Evolutionary conservation across 73 alveolate genomes (phyloP), one percentile per base, ranked within the genome.

Genomic region (Loxodes magnus): DNA sequence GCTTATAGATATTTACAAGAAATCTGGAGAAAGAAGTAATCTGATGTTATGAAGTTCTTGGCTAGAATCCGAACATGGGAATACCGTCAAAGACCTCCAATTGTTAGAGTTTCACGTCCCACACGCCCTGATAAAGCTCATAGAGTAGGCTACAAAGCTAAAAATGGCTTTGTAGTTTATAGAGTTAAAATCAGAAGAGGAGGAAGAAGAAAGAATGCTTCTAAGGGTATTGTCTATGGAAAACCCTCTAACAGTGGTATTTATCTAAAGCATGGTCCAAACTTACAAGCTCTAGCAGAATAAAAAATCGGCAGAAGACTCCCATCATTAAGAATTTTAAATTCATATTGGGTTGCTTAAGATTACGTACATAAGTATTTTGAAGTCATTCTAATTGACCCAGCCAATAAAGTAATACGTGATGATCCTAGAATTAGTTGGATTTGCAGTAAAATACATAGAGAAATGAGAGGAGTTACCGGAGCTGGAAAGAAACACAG

Each of bases 341-440:
- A 94, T 92, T 92, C 98, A 35, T 94, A 94, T 88, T 94, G 99
- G 98, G 98, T 82, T 58, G 99, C 96, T 34, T 95, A 94, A 82
- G 99, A 94, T 79, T 97, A 97, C 37, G 76, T 93, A 61, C 88
- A 72, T 82, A 94, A 94, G 90, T 94, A 77, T 90, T 94, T 39
- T 75, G 99, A 94, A 71, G 95, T 94, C 71, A 91, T 94, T 82
- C 71, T 90, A 61, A 98, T 92, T 61, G 99, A 94, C 76, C 98
- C 99, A 57, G 56, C 75, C 77, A 98, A 94, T 91, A 83, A 78
- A 35, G 97, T 94, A 49, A 80, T 94, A 77, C 92, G 98, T 74
- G 77, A 82, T 63, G 98, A 94, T 74, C 85, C 99, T 23, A 92
- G 97, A 76, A 76, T 92, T 77, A 94, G 90, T 85, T 94, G 99